These are phyloP conservation scores for Sugiyamaella novakii DNA, from an alignment of 1,139 yeast species.

Conservation along the genomic window DNA sequence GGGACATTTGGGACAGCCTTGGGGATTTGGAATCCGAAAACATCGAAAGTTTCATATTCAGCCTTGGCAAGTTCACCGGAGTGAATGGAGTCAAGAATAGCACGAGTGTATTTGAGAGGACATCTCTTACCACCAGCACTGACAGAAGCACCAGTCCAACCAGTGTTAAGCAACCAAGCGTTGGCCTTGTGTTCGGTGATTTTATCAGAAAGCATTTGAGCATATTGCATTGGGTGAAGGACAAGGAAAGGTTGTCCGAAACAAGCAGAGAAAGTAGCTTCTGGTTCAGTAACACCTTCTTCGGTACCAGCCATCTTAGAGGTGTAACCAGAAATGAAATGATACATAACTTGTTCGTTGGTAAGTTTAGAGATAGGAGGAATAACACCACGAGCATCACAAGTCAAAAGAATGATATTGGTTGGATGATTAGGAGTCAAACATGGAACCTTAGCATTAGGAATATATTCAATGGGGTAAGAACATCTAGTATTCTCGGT, in stretches of 20 bases:
- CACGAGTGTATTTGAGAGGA: constrained; percentile 96
- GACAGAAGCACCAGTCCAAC: constrained; percentile 97
- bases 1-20: constrained; percentile 83
- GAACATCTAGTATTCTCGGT: constrained; percentile 98
- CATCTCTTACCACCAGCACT: constrained; percentile 96
- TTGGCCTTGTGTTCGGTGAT: constrained; percentile 84
- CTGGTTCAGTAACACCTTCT: constrained; percentile 98
- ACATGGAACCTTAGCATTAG: constrained; percentile 96
- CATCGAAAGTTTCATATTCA: constrained; percentile 81
- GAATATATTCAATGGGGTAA: constrained; percentile 95
- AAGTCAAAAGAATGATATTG: constrained; percentile 88
- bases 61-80: constrained; percentile 81
- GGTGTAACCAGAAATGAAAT: constrained; percentile 97
- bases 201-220: constrained; percentile 94
- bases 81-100: constrained; percentile 93
- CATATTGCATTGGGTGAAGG: constrained; percentile 97
- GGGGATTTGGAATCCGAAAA: constrained; percentile 88
- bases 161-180: constrained; percentile 97
- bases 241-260: constrained; percentile 99
- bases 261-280: constrained; percentile 97
- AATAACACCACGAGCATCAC: constrained; percentile 97
- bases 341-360: constrained; percentile 97
- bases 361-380: constrained; percentile 96
- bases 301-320: constrained; percentile 99
- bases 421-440: constrained; percentile 87